Conservation (phyloP, 192 early-diverging fungal species). For the Coemansia aciculifera region DNA sequence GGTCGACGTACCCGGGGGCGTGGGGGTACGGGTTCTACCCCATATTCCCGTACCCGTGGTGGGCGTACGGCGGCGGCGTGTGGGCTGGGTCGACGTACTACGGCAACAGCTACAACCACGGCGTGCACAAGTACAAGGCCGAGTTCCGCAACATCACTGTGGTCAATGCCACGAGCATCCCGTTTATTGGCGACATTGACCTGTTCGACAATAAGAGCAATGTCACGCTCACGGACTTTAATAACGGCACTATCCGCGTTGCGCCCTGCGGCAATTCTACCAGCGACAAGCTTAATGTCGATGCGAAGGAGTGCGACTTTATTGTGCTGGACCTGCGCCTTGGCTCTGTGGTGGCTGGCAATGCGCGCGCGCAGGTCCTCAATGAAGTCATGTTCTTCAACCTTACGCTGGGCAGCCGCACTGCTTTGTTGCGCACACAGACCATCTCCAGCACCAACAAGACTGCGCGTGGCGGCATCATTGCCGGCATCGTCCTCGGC, state of each 20-base stretch:
- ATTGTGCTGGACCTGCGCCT: conserved; percentile 34
- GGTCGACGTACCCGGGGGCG: conserved; percentile 34
- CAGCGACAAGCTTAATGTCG: conserved; percentile 18
- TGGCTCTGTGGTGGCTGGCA: conserved; percentile 31
- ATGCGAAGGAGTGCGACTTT: conserved; percentile 19
- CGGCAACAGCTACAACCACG: conserved; percentile 16
- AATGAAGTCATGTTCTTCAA: conserved; percentile 50
- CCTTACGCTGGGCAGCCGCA: conserved; percentile 24
- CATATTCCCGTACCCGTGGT: conserved; percentile 48
- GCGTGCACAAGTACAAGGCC: conserved; percentile 31
- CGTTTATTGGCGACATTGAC: conserved; percentile 34
- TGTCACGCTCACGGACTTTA: conserved; percentile 42
- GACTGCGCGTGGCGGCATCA: conserved; percentile 16
- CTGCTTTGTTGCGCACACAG: conserved; percentile 28
- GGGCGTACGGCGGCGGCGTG: conserved; percentile 46
- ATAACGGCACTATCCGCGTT: conserved; percentile 45
- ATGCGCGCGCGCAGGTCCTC: conserved; percentile 22
- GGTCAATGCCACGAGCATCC: conserved; percentile 34
- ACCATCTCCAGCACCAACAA: conserved; percentile 45
- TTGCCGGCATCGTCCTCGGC: conserved; percentile 48
- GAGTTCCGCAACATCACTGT: conserved; percentile 48
- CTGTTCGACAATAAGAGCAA: conserved; percentile 32
- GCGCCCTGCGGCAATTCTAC: conserved; percentile 39
- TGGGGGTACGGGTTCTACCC: conserved; percentile 56
- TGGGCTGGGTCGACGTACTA: conserved; percentile 25